phyloP scores from a whole-genome alignment of 371 early-diverging fungal genomes.

The Mucor velutinosus region DNA sequence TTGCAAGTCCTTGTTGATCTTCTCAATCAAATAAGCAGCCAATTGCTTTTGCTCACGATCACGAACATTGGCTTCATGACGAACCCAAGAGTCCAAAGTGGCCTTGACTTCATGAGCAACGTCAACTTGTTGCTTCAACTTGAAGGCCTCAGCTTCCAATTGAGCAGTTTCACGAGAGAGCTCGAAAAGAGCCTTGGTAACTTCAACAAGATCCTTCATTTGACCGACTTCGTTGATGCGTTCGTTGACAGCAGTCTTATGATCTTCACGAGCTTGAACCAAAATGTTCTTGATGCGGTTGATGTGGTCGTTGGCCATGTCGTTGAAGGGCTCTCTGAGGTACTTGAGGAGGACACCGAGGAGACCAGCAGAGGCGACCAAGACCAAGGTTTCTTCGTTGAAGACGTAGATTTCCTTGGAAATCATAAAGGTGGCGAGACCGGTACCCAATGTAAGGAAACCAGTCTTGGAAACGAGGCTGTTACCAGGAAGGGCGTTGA shows the following conservation, averaged over 20 bases:
- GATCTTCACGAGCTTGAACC: constrained; percentile 85
- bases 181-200: constrained; percentile 91
- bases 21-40: constrained; percentile 84
- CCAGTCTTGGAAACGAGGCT: constrained; percentile 88
- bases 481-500: constrained; percentile 92
- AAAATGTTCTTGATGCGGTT: constrained; percentile 80
- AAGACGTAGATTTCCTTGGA: constrained; percentile 96
- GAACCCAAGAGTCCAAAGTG: constrained; percentile 95
- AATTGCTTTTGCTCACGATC: constrained; percentile 92
- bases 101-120: constrained; percentile 84
- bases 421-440: constrained; percentile 85
- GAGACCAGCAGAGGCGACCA: constrained; percentile 76
- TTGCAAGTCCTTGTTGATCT: constrained; percentile 77
- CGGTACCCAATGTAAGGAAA: constrained; percentile 82
- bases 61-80: constrained; percentile 91
- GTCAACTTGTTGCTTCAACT: constrained; percentile 90
- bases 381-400: constrained; percentile 91
- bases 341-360: constrained; percentile 74
- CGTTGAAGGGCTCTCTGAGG: constrained; percentile 84
- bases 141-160: constrained; percentile 91
- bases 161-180: constrained; percentile 94
- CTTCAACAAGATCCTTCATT: constrained; percentile 91
- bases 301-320: constrained; percentile 85
- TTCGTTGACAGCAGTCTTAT: constrained; percentile 87
- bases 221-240: constrained; percentile 89